Evolutionary conservation across 768 basidiomycete species (phyloP).

Genomic region (Russula emetica): DNA sequence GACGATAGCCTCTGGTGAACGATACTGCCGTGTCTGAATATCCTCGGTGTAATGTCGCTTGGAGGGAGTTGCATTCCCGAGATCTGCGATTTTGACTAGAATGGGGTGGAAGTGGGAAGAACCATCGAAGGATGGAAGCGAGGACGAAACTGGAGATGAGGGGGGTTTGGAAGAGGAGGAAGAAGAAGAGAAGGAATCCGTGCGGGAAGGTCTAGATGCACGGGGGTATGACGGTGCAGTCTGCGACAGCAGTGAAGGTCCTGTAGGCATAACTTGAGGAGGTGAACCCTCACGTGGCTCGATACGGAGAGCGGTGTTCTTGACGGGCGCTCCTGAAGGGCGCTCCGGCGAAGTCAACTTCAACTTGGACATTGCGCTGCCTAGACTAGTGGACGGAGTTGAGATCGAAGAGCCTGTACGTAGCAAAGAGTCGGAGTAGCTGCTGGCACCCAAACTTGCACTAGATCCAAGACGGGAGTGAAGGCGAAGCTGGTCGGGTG

Average conservation of each 20-base stretch:
- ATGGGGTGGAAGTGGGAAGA: constrained; percentile 41
- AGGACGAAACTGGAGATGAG: constrained; percentile 1
- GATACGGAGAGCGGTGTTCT: background rate
- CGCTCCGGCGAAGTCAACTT: constrained; percentile 25
- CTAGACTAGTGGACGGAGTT: constrained; percentile 34
- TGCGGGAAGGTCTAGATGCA: background rate
- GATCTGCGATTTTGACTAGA: constrained; percentile 88
- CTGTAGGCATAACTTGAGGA: constrained; percentile 26
- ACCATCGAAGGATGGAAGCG: constrained; percentile 18
- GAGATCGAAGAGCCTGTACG: constrained; percentile 26
- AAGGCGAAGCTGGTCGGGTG: constrained; percentile 28
- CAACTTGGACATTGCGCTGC: constrained; percentile 31
- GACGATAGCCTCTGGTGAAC: constrained; percentile 89
- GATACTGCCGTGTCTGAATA: constrained; percentile 95
- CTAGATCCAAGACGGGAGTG: constrained; percentile 28
- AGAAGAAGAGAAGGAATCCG: background rate
- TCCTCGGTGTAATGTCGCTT: constrained; percentile 89
- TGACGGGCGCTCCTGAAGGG: background rate
- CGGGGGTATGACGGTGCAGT: constrained; percentile 29
- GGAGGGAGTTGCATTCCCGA: constrained; percentile 93
- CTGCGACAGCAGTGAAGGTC: constrained; percentile 38
- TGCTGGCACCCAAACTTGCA: constrained; percentile 34
- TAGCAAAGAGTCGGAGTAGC: constrained; percentile 24
- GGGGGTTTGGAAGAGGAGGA: constrained; percentile 12
- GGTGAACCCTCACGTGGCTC: constrained; percentile 15